These are phyloP conservation scores for Phytophthora pistaciae DNA, from an alignment of 352 stramenopile genomes.

Conservation along the genomic window DNA sequence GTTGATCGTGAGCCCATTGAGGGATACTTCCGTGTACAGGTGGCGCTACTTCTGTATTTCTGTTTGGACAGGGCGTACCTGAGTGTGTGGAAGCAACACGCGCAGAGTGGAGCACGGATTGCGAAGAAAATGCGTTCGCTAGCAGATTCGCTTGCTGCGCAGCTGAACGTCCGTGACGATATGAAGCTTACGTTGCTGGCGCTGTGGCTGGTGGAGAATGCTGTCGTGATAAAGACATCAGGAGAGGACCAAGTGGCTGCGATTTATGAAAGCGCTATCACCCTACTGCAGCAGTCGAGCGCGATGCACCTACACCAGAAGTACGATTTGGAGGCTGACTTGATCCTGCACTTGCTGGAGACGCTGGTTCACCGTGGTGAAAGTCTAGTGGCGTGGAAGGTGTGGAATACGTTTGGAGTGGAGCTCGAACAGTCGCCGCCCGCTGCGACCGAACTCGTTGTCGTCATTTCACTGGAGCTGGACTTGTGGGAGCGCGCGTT, in stretches of 20 bases:
- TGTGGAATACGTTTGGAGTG: constrained; percentile 85
- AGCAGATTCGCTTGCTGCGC: constrained; percentile 74
- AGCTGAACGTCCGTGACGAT: constrained; percentile 80
- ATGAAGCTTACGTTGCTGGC: constrained; percentile 86
- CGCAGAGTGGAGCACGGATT: constrained; percentile 61
- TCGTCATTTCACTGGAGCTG: constrained; percentile 83
- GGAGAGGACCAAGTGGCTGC: constrained; percentile 65
- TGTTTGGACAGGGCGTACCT: constrained; percentile 78
- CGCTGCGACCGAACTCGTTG: constrained; percentile 69
- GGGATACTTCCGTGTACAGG: constrained; percentile 78
- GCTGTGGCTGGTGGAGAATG: constrained; percentile 86
- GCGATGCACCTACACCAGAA: constrained; percentile 79
- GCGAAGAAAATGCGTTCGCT: constrained; percentile 70
- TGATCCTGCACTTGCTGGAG: constrained; percentile 83
- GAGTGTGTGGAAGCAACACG: constrained; percentile 54
- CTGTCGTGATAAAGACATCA: constrained; percentile 70
- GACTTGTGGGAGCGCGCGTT: constrained; percentile 80
- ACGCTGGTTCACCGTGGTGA: constrained; percentile 81
- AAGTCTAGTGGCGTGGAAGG: constrained; percentile 83
- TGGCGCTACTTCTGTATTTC: constrained; percentile 84
- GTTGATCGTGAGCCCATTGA: constrained; percentile 76
- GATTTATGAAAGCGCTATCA: constrained; percentile 74
- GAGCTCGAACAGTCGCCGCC: constrained; percentile 56
- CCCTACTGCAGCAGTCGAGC: constrained; percentile 73
- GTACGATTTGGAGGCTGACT: constrained; percentile 73